A percentile compares a stretch with the other conserved stretches of the same genome.
These are phyloP conservation scores for Lachancea lanzarotensis DNA, from an alignment of 805 yeast species.

Conservation along the genomic window DNA sequence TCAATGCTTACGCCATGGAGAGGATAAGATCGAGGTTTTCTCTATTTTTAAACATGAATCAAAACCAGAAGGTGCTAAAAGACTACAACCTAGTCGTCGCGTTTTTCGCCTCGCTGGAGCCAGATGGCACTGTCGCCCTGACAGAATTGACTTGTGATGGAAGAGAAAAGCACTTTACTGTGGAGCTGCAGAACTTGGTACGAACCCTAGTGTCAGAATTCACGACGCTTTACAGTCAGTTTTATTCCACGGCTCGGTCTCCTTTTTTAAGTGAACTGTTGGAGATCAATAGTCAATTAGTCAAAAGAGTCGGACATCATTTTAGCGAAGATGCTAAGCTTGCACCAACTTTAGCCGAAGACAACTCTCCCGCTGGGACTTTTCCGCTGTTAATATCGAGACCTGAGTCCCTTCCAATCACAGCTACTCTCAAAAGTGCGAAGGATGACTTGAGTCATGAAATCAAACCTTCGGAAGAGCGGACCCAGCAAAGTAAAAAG, in stretches of 20 bases:
- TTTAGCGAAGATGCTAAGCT: slow-evolving; percentile 1
- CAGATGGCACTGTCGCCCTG: slow-evolving; percentile 23
- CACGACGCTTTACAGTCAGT: slow-evolving; percentile 4
- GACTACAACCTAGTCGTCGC: slow-evolving; percentile 39
- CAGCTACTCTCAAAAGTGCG: background rate
- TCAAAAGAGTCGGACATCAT: slow-evolving; percentile 13
- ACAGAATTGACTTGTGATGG: slow-evolving; percentile 7
- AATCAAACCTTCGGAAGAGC: no score
- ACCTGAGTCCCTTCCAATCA: slow-evolving; percentile 27
- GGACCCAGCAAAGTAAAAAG: no score
- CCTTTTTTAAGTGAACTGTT: slow-evolving; percentile 17
- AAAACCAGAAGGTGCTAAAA: slow-evolving; percentile 34
- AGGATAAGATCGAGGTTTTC: slow-evolving; percentile 55
- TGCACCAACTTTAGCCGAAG: background rate
- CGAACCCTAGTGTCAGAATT: slow-evolving; percentile 7
- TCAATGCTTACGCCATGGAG: slow-evolving; percentile 45
- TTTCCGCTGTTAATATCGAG: slow-evolving; percentile 11
- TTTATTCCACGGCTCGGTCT: slow-evolving; percentile 22
- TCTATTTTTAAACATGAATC: slow-evolving; percentile 54
- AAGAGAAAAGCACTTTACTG: slow-evolving; percentile 7
- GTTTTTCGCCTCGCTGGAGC: slow-evolving; percentile 40
- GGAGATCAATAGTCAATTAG: slow-evolving; percentile 17
- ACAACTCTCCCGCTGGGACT: background rate
- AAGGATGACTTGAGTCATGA: no score
- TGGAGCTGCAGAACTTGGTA: slow-evolving; percentile 6